Conservation (phyloP, 2,329 filamentous ascomycete species). For the Colletotrichum camelliae region DNA sequence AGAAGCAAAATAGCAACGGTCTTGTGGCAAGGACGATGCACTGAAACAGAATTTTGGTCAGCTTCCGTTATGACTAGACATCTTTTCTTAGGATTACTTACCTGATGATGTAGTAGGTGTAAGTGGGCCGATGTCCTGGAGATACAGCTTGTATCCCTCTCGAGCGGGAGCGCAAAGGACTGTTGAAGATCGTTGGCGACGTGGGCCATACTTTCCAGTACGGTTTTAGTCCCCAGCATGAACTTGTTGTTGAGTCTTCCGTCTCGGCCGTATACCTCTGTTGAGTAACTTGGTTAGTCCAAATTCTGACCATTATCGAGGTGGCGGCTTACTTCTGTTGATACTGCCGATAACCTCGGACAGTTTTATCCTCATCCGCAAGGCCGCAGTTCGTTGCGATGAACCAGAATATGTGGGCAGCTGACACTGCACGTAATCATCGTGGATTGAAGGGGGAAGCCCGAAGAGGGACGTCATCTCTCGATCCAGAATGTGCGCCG, state of each 20-base stretch:
- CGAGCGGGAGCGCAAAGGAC: slow-evolving; percentile 31
- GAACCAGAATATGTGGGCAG: slow-evolving; percentile 35
- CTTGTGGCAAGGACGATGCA: slow-evolving; percentile 38
- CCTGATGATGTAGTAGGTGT: slow-evolving; percentile 38
- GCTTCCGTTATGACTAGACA: neutral
- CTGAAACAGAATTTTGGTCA: neutral
- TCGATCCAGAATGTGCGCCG: slow-evolving; percentile 56
- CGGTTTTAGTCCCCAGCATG: slow-evolving; percentile 33
- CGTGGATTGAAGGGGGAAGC: slow-evolving; percentile 51
- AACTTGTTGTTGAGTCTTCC: slow-evolving; percentile 35
- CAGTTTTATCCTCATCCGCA: slow-evolving; percentile 37
- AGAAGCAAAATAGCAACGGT: slow-evolving; percentile 34
- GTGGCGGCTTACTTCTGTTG: slow-evolving; percentile 27
- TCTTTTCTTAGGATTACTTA: neutral
- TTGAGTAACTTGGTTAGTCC: neutral
- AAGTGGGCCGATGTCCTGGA: slow-evolving; percentile 35
- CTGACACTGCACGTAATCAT: slow-evolving; percentile 54
- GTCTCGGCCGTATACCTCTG: slow-evolving; percentile 34
- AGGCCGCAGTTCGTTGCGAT: slow-evolving; percentile 27
- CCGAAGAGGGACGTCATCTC: slow-evolving; percentile 61
- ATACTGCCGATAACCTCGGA: slow-evolving; percentile 34
- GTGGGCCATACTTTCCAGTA: slow-evolving; percentile 31
- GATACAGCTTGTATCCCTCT: slow-evolving; percentile 35
- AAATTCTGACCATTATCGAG: neutral
- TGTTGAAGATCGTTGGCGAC: slow-evolving; percentile 34